These are phyloP conservation scores for Alternaria novae-zelandiae DNA, from an alignment of 2,329 filamentous ascomycete genomes.

Conservation along the genomic window DNA sequence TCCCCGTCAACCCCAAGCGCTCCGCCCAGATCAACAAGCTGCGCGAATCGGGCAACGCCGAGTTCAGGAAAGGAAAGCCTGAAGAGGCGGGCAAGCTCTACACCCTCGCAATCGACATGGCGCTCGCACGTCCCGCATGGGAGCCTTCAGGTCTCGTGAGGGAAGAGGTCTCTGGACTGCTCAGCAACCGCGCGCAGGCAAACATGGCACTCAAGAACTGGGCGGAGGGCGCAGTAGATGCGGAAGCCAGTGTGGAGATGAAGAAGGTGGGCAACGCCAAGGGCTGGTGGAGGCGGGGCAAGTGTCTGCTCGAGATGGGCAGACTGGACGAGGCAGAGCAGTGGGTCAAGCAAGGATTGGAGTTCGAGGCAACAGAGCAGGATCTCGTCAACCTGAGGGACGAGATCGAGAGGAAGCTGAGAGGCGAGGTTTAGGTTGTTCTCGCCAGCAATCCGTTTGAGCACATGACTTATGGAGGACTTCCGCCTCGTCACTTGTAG, in stretches of 20 bases:
- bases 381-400: constrained; percentile 47
- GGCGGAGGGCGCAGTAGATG: constrained; percentile 87
- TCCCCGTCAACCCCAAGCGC: constrained; percentile 93
- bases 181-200: constrained; percentile 88
- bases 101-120: constrained; percentile 88
- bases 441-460: neutral
- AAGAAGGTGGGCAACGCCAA: constrained; percentile 88
- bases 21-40: constrained; percentile 87
- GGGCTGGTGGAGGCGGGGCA: constrained; percentile 89
- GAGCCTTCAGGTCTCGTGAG: constrained; percentile 82
- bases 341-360: constrained; percentile 78
- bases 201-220: constrained; percentile 83
- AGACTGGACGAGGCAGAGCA: constrained; percentile 79
- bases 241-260: constrained; percentile 85
- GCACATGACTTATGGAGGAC: neutral
- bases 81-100: constrained; percentile 81
- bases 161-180: constrained; percentile 81
- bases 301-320: constrained; percentile 90
- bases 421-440: constrained; percentile 1
- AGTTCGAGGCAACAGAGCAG: constrained; percentile 73
- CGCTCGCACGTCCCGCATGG: constrained; percentile 80
- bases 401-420: constrained; percentile 56
- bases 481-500: neutral
- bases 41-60: constrained; percentile 82
- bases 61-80: constrained; percentile 79